Evolutionary conservation across 768 basidiomycete genomes (phyloP), one percentile per base, ranked within the genome.

Genomic region (Lentinula sp.): DNA sequence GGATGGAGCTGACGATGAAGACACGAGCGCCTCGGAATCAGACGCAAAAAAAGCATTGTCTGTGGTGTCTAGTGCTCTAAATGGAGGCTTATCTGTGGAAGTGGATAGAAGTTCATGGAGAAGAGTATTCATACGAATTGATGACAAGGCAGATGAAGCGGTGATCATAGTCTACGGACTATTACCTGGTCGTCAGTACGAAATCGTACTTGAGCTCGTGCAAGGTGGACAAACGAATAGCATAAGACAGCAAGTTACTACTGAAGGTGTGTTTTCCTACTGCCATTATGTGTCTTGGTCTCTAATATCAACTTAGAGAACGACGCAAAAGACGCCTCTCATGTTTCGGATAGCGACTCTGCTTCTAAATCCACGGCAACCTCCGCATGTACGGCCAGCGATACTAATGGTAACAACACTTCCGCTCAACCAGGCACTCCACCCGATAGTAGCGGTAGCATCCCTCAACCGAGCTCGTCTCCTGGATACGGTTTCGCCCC

Each of bases 141-240:
- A 91, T 69, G 91, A 94, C 48, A 82, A 84, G 57, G 80, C 81
- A 0, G 93, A 95, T 65, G 90, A 96, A 68, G 95, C 93, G 0
- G 84, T 95, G 60, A 92, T 97, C 57, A 91, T 96, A 61, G 84
- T 98, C 31, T 95, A 93, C 62, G 93, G 92, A 1, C 78, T 98
- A 50, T 83, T 90, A 77, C 94, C 93, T 3, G 91, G 91, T 1
- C 82, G 91, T 60, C 90, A 92, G 69, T 97, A 97, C 67, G 93
- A 97, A 67, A 86, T 97, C 56, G 91, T 94, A 67, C 76, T 97
- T 10, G 87, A 82, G 1, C 80, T 95, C 31, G 85, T 88, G 4
- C 84, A 85, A 8, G 80, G 79, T 5, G 86, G 84, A 28, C 77
- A 83, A 64, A 71, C 68, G 49, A 75, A 69, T 55, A 74, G 66